These are phyloP conservation scores for Crucibulum laeve DNA, from an alignment of 768 basidiomycete species.

Conservation along the genomic window DNA sequence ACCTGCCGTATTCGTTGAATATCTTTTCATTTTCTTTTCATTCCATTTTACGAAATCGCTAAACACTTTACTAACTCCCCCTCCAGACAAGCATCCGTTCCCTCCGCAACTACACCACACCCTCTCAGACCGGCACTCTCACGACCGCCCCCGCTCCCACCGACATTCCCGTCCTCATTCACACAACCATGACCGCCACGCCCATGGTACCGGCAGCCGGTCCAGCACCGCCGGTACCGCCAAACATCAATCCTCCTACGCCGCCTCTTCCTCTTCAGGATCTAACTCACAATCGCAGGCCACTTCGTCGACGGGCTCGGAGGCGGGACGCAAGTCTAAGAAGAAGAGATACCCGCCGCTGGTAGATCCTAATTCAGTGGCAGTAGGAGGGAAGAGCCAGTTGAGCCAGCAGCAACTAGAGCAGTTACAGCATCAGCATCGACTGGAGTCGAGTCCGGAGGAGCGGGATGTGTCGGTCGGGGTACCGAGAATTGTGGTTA, in stretches of 20 bases:
- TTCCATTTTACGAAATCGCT: background rate
- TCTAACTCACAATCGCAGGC: no score
- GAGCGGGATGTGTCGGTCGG: no score
- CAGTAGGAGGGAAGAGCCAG: no score
- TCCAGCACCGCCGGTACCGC: background rate
- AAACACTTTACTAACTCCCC: background rate
- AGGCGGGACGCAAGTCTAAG: no score
- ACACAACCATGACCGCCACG: background rate
- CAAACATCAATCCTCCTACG: background rate
- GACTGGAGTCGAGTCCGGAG: no score
- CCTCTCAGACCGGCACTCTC: background rate
- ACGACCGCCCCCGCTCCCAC: background rate
- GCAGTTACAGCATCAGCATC: no score
- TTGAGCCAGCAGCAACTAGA: no score
- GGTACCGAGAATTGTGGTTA: no score
- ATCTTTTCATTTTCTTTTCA: background rate
- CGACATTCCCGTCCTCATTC: background rate
- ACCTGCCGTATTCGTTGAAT: no score
- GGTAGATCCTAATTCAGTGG: no score
- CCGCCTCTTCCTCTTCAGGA: background rate
- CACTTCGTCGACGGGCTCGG: no score
- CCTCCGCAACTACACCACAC: background rate
- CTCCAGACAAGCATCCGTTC: background rate
- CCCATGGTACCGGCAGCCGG: background rate
- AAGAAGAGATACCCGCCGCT: no score